These are phyloP conservation scores for Boletus reticuloceps DNA, from an alignment of 768 basidiomycete genomes.

Conservation along the genomic window DNA sequence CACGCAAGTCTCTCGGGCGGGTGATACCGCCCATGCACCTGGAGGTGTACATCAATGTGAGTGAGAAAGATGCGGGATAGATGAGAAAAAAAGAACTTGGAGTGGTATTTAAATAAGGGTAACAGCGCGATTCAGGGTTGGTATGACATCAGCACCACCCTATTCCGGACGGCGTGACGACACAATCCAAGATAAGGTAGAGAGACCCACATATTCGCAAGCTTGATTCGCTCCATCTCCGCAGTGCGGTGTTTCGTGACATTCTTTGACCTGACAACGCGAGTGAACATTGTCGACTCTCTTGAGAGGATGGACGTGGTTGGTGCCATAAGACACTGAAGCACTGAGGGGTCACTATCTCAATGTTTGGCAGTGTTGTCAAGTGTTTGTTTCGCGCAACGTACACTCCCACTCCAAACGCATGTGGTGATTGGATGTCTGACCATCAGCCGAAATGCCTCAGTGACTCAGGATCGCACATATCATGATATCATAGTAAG, in stretches of 20 bases:
- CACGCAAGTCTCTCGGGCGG: constrained; percentile 35
- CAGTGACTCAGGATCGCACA: background rate
- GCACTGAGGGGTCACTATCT: too few species aligned
- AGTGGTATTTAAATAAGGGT: constrained; percentile 8
- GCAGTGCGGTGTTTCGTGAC: too few species aligned
- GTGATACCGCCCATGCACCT: constrained; percentile 42
- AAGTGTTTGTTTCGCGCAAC: background rate
- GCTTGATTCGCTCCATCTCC: too few species aligned
- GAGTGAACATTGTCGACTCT: background rate
- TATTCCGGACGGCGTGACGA: background rate
- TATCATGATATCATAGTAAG: too few species aligned
- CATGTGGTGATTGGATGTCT: background rate
- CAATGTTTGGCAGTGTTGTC: background rate
- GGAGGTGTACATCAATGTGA: constrained; percentile 14
- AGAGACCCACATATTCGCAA: background rate
- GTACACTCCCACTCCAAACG: constrained; percentile 1
- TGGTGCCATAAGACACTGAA: background rate
- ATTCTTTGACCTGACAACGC: background rate
- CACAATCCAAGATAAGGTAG: background rate
- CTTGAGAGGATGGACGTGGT: background rate
- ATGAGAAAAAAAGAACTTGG: background rate
- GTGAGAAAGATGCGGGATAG: background rate
- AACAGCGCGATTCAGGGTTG: background rate
- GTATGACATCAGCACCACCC: constrained; percentile 20
- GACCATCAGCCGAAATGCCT: background rate